Base-by-base conservation (phyloP, 345 rosid species). In the Euclidium syriacum region DNA sequence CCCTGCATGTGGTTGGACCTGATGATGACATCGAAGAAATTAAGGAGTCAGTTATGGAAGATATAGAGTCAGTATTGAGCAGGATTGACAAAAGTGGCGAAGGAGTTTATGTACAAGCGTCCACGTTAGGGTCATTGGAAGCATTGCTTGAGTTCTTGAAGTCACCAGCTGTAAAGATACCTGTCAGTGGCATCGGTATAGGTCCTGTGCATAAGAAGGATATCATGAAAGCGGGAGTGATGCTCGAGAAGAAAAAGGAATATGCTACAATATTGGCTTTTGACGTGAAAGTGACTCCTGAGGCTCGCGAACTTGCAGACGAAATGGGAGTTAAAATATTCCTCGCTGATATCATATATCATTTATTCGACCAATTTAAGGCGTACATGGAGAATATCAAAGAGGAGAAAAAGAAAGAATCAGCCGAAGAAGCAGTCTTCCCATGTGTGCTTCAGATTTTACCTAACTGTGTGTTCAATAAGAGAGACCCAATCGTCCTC, bases 101-200 rank as follows among this genome's bases (percentile, higher is more conserved):
- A 83, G 99, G 97, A 64, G 97, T 90, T 25, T 87, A 78, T 70
- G 99, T 94, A 19, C 97, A 94, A 77, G 95, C 97, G 35, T 94
- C 99, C 14, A 94, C 99, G 4, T 78, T 90, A 44, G 97, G 99
- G 32, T 94, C 97, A 18, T 76, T 94, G 72, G 97, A 94, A 83
- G 99, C 99, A 10, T 72, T 94, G 75, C 85, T 90, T 58, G 98
- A 89, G 62, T 94, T 80, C 75, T 70, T 94, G 77, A 90, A 85
- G 81, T 73, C 99, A 22, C 95, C 90, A 5, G 90, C 76, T 38
- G 97, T 92, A 32, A 79, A 64, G 52, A 94, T 94, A 69, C 99
- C 96, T 26, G 99, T 94, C 18, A 90, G 99, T 62, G 88, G 95
- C 53, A 87, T 94, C 56, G 81, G 86, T 52, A 85, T 92, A 23